phyloP scores from a whole-genome alignment of 2,329 filamentous ascomycete genomes.

The Aspergillus quadrilineatus region DNA sequence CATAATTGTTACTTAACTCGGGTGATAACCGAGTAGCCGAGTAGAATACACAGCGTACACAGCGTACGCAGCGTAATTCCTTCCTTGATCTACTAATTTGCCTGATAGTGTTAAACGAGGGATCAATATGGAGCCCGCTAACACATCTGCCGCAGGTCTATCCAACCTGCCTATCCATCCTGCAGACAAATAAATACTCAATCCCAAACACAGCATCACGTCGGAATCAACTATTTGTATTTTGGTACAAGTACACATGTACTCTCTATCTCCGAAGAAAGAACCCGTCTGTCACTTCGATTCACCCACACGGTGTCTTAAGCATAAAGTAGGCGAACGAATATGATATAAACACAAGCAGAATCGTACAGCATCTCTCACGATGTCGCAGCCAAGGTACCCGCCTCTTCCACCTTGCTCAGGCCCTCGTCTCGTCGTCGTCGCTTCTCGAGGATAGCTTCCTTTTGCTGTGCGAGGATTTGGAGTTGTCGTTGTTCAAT shows the following conservation, averaged over 20 bases:
- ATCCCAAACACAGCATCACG: neutral
- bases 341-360: conserved; percentile 9
- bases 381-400: conserved; percentile 37
- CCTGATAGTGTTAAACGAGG: no score
- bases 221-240: conserved; percentile 27
- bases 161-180: neutral
- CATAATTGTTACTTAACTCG: no score
- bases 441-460: conserved; percentile 83
- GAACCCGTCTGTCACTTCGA: neutral
- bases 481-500: conserved; percentile 80
- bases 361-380: conserved; percentile 24
- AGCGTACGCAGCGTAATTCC: no score
- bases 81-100: no score
- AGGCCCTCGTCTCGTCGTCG: conserved; percentile 67
- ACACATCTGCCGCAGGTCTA: no score
- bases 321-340: conserved; percentile 4
- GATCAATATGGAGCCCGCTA: no score
- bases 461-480: conserved; percentile 75
- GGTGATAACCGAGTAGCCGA: no score
- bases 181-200: conserved; percentile 47
- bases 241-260: conserved; percentile 30
- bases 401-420: conserved; percentile 35
- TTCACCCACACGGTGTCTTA: neutral
- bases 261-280: neutral
- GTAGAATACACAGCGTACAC: no score